A percentile compares a stretch with the other conserved stretches of the same genome.
These are phyloP conservation scores for Hawksworthiomyces lignivorus DNA, from an alignment of 2,329 filamentous ascomycete species.

Conservation along the genomic window DNA sequence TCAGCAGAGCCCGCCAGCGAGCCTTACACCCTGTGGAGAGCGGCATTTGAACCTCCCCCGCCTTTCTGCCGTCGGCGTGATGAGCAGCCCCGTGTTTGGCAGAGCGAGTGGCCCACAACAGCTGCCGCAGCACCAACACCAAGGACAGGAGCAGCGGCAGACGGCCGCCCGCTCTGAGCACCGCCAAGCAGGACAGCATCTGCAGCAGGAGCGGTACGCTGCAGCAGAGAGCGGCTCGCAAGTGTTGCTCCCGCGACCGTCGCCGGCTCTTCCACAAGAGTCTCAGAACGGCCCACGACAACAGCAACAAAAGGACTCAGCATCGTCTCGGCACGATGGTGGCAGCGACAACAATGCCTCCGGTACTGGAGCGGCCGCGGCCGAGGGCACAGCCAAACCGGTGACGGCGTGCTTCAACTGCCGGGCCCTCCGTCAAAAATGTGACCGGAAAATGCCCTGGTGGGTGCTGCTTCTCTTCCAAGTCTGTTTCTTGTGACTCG, in stretches of 20 bases:
- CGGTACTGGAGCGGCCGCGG: not conserved
- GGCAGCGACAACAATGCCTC: not conserved
- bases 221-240: not conserved
- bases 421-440: slow-evolving; percentile 13
- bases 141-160: not conserved
- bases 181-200: not conserved
- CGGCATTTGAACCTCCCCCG: no score
- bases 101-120: slow-evolving; percentile 1
- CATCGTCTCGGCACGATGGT: no score
- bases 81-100: slow-evolving; percentile 1
- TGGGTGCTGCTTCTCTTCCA: no score
- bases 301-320: no score
- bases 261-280: no score
- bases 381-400: slow-evolving; percentile 8
- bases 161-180: not conserved
- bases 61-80: no score
- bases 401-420: slow-evolving; percentile 16
- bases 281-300: no score
- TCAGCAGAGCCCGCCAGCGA: no score
- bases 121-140: not conserved
- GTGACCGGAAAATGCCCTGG: slow-evolving; percentile 16
- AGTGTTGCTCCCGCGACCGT: not conserved
- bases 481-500: no score
- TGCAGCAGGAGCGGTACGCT: no score
- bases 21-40: no score